Evolutionary conservation across 371 early-diverging fungal species (phyloP).

Genomic region (Dentiscutata heterogama): DNA sequence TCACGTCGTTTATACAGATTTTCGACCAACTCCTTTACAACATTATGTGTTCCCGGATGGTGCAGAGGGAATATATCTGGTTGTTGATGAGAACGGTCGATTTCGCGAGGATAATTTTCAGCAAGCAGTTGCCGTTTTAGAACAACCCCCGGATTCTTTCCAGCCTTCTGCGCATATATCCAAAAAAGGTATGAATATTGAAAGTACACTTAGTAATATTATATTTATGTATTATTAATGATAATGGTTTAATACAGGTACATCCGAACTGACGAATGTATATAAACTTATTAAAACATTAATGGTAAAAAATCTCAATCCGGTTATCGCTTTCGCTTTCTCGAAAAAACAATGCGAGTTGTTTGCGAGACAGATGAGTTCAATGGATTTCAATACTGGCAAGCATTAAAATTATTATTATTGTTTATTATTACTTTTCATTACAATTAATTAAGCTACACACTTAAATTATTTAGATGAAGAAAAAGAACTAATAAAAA

Average conservation of each 20-base stretch:
- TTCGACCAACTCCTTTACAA: slow-evolving; percentile 98
- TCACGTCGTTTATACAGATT: slow-evolving; percentile 99
- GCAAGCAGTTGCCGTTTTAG: slow-evolving; percentile 81
- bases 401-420: slow-evolving; percentile 36
- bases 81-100: slow-evolving; percentile 96
- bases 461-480: slow-evolving; percentile 55
- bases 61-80: slow-evolving; percentile 94
- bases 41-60: slow-evolving; percentile 96
- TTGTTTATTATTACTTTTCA: neutral
- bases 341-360: slow-evolving; percentile 98
- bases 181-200: no score
- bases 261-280: slow-evolving; percentile 73
- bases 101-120: slow-evolving; percentile 98
- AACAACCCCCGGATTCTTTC: slow-evolving; percentile 48
- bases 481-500: slow-evolving; percentile 90
- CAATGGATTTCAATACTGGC: slow-evolving; percentile 93
- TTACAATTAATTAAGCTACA: neutral
- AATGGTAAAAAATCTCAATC: slow-evolving; percentile 93
- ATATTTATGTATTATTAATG: neutral
- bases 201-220: no score
- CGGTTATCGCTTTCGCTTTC: slow-evolving; percentile 99
- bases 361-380: slow-evolving; percentile 87
- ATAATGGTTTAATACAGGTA: neutral
- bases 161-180: neutral
- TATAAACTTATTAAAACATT: slow-evolving; percentile 96